phyloP scores from a whole-genome alignment of 345 rosid genomes.

The Bretschneidera sinensis region DNA sequence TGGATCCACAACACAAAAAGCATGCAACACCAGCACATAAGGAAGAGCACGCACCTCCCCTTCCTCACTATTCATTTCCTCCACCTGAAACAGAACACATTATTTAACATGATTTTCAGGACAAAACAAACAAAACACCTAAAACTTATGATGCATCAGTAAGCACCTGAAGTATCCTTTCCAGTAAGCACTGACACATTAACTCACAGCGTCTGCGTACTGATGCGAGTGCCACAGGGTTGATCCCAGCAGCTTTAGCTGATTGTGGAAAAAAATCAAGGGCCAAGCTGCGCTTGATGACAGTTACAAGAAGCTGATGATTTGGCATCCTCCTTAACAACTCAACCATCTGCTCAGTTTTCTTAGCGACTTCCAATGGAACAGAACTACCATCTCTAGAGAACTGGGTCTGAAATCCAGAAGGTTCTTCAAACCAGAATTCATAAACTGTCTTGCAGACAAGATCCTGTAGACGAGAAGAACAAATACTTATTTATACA shows the following conservation, averaged over 20 bases:
- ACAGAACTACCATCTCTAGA: conserved; percentile 84
- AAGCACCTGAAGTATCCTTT: conserved; percentile 89
- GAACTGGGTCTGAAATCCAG: conserved; percentile 59
- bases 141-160: conserved; percentile 10
- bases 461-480: conserved; percentile 58
- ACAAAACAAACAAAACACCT: conserved; percentile 15
- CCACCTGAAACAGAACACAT: conserved; percentile 49
- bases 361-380: conserved; percentile 82
- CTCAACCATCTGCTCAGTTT: conserved; percentile 96
- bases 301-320: conserved; percentile 82
- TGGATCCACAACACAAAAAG: conserved; percentile 94
- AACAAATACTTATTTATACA: neutral
- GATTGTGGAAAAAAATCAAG: conserved; percentile 96
- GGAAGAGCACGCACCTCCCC: conserved; percentile 69
- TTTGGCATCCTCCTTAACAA: conserved; percentile 69
- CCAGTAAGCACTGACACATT: conserved; percentile 96
- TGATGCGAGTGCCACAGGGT: conserved; percentile 74
- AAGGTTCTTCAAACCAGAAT: conserved; percentile 97
- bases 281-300: conserved; percentile 82
- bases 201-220: conserved; percentile 91
- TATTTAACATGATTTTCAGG: conserved; percentile 11
- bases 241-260: conserved; percentile 94
- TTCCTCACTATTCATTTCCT: conserved; percentile 70
- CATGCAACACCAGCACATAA: conserved; percentile 81
- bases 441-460: conserved; percentile 99